Conservation (phyloP, 2,329 filamentous ascomycete genomes). For the Ceratocystis huliohia region DNA sequence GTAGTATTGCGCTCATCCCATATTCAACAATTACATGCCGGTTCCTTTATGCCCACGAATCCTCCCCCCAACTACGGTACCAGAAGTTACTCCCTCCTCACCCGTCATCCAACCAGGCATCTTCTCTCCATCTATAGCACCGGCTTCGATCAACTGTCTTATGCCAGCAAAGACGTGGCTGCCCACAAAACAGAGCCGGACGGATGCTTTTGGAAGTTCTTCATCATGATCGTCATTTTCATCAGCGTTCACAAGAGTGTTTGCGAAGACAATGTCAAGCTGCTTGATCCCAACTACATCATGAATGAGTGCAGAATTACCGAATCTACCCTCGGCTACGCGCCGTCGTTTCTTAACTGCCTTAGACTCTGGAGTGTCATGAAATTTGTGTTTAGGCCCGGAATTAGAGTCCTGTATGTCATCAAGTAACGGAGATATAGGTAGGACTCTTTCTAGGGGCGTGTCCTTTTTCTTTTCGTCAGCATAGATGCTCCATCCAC, state of each 20-base stretch:
- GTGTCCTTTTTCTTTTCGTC: conserved; percentile 44
- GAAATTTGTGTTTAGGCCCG: neutral
- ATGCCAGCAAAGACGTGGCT: conserved; percentile 71
- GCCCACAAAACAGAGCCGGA: conserved; percentile 59
- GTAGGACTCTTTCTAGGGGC: conserved; percentile 42
- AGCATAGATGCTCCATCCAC: conserved; percentile 69
- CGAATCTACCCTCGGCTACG: conserved; percentile 58
- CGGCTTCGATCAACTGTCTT: conserved; percentile 62
- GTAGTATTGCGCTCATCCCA: neutral
- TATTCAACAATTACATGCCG: neutral
- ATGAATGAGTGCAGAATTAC: conserved; percentile 40
- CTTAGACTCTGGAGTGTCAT: conserved; percentile 20
- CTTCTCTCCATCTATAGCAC: conserved; percentile 58
- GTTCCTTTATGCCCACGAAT: conserved; percentile 40
- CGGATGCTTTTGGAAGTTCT: conserved; percentile 32
- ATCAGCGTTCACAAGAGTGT: neutral
- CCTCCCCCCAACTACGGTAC: conserved; percentile 53
- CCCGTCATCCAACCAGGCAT: conserved; percentile 91
- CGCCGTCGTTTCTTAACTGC: conserved; percentile 46
- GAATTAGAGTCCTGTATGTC: conserved; percentile 16
- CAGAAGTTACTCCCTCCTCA: conserved; percentile 66
- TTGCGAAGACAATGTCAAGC: conserved; percentile 41
- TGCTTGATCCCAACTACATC: conserved; percentile 51
- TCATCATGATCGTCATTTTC: conserved; percentile 5
- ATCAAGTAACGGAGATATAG: conserved; percentile 30